phyloP scores from a whole-genome alignment of 257 asterid genomes.

The Schizonepeta tenuifolia region DNA sequence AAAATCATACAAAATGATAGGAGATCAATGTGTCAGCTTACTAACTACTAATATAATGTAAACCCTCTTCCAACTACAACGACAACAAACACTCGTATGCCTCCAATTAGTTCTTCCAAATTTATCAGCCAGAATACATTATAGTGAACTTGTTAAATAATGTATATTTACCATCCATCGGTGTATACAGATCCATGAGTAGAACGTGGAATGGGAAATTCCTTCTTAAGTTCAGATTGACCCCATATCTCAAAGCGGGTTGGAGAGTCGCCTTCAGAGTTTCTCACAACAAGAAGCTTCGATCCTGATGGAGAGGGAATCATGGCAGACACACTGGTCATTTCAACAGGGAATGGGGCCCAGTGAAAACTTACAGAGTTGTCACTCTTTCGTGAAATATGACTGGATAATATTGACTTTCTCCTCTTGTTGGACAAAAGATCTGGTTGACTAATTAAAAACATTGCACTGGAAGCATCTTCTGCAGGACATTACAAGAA shows the following conservation, averaged over 20 bases:
- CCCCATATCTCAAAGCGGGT: conserved; percentile 90
- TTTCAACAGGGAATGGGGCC: conserved; percentile 87
- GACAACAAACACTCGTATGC: not conserved
- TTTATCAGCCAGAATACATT: not conserved
- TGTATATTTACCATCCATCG: conserved; percentile 81
- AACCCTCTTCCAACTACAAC: not conserved
- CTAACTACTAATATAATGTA: not conserved
- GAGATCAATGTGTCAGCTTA: not conserved
- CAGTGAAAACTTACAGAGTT: conserved; percentile 65
- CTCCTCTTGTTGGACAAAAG: conserved; percentile 76
- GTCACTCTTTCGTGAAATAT: conserved; percentile 46
- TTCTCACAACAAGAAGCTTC: conserved; percentile 76
- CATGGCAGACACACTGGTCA: conserved; percentile 66
- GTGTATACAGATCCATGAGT: conserved; percentile 81
- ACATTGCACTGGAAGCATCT: conserved; percentile 73
- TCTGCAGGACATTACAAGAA: conserved; percentile 40
- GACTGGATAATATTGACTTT: conserved; percentile 67
- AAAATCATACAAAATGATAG: not conserved
- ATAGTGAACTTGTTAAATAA: not conserved
- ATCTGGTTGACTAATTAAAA: conserved; percentile 74
- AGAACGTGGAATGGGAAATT: conserved; percentile 64
- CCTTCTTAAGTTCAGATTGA: conserved; percentile 72
- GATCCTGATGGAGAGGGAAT: conserved; percentile 95
- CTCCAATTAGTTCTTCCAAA: not conserved
- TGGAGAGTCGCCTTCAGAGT: conserved; percentile 76